These are phyloP conservation scores for Pseudocercospora vitis DNA, from an alignment of 2,329 filamentous ascomycete species.

Conservation along the genomic window DNA sequence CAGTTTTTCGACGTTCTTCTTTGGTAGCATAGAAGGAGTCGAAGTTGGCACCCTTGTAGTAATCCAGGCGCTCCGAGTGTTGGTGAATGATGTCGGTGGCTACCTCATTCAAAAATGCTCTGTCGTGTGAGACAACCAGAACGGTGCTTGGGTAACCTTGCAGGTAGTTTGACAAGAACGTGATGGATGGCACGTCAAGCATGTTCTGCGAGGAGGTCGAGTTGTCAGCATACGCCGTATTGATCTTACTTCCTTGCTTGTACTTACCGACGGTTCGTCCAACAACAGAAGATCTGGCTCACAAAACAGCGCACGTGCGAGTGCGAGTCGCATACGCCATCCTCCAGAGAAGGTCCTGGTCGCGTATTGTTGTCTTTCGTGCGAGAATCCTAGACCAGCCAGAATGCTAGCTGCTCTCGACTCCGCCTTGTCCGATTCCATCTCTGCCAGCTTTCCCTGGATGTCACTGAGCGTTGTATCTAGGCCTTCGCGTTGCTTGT, in stretches of 20 bases:
- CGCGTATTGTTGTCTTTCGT: conserved; percentile 85
- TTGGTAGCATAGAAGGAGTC: conserved; percentile 95
- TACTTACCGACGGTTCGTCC: conserved; percentile 77
- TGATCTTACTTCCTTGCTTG: too few species aligned
- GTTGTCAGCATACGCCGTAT: not conserved
- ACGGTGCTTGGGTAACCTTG: conserved; percentile 92
- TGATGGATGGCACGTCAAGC: conserved; percentile 99
- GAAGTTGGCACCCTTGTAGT: conserved; percentile 98
- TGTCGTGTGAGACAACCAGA: conserved; percentile 95
- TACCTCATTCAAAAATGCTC: conserved; percentile 97
- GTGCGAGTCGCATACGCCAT: conserved; percentile 97
- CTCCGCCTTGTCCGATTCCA: conserved; percentile 99
- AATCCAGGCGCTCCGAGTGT: conserved; percentile 93
- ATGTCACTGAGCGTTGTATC: conserved; percentile 90
- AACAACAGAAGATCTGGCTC: conserved; percentile 93
- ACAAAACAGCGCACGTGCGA: conserved; percentile 94
- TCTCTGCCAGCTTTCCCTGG: conserved; percentile 87
- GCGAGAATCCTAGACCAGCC: conserved; percentile 92
- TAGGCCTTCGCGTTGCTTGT: conserved; percentile 83
- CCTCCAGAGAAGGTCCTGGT: conserved; percentile 99
- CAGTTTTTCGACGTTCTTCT: conserved; percentile 94
- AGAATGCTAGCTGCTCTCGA: conserved; percentile 93
- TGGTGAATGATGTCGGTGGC: conserved; percentile 99
- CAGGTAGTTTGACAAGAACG: conserved; percentile 94
- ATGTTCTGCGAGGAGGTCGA: conserved; percentile 62